Evolutionary conservation across 75 land plant species (phyloP).

Genomic region (Pseudotsuga menziesii): DNA sequence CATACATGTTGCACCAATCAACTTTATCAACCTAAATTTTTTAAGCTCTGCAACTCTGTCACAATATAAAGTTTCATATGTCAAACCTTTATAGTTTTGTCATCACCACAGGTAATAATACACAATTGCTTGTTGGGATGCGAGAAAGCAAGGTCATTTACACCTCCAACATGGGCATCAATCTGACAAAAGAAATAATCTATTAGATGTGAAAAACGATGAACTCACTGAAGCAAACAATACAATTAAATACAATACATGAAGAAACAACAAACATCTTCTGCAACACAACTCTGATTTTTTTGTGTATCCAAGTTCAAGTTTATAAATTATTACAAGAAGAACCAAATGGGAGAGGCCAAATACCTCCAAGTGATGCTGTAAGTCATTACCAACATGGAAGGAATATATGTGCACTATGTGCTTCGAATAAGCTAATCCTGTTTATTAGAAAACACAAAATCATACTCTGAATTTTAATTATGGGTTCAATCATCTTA

Average conservation of each 20-base stretch:
- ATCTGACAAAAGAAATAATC: slow-evolving; percentile 37
- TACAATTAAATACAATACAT: background rate
- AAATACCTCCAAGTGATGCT: slow-evolving; percentile 68
- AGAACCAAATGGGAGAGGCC: background rate
- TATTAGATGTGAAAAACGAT: background rate
- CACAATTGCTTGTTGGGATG: slow-evolving; percentile 87
- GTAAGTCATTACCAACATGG: slow-evolving; percentile 48
- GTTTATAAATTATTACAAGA: background rate
- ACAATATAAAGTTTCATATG: background rate
- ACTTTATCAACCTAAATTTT: slow-evolving; percentile 6
- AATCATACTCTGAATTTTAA: background rate
- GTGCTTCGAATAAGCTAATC: slow-evolving; percentile 75
- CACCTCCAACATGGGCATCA: slow-evolving; percentile 94
- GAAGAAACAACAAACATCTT: slow-evolving; percentile 3
- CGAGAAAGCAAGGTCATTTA: slow-evolving; percentile 90
- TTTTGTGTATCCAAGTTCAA: background rate
- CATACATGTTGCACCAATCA: slow-evolving; percentile 49
- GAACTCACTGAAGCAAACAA: background rate
- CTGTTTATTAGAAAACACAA: slow-evolving; percentile 20
- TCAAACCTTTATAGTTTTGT: slow-evolving; percentile 83
- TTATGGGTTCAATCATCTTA: background rate
- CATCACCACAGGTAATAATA: slow-evolving; percentile 90
- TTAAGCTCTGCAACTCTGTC: background rate
- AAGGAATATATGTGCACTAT: slow-evolving; percentile 66
- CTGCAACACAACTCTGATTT: background rate